Percentiles rank a stretch among this genome's conserved stretches.
Conservation (phyloP, 228 moss, liverwort and hornwort genomes). For the Sphagnum fallax region DNA sequence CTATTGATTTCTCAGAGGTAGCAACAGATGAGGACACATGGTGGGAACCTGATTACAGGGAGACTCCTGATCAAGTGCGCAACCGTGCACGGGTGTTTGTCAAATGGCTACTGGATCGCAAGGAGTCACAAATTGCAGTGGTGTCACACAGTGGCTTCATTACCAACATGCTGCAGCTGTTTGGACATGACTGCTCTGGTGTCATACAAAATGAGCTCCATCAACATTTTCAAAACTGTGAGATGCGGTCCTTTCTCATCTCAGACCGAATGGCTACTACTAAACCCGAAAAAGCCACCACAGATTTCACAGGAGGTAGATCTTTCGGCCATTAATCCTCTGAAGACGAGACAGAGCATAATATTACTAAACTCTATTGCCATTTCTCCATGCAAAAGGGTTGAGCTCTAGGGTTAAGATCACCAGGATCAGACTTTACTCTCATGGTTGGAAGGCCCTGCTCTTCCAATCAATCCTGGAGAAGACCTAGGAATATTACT, state of each 20-base stretch:
- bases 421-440: too few species aligned
- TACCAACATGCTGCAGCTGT: slow-evolving; percentile 42
- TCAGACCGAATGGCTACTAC: slow-evolving; percentile 19
- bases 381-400: too few species aligned
- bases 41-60: slow-evolving; percentile 31
- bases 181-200: slow-evolving; percentile 42
- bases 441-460: too few species aligned
- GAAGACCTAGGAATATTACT: too few species aligned
- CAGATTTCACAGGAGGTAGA: neutral
- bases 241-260: slow-evolving; percentile 40
- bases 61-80: slow-evolving; percentile 31
- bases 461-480: too few species aligned
- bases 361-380: too few species aligned
- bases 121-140: slow-evolving; percentile 58
- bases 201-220: slow-evolving; percentile 27
- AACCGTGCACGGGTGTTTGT: slow-evolving; percentile 37
- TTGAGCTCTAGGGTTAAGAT: too few species aligned
- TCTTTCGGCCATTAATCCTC: too few species aligned
- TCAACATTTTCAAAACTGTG: slow-evolving; percentile 31
- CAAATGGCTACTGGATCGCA: slow-evolving; percentile 52
- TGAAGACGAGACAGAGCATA: too few species aligned
- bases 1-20: slow-evolving; percentile 43
- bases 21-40: slow-evolving; percentile 29
- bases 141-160: slow-evolving; percentile 73
- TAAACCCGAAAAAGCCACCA: neutral